Evolutionary conservation across 2,329 filamentous ascomycete genomes (phyloP).

Genomic region (Botrytis elliptica): DNA sequence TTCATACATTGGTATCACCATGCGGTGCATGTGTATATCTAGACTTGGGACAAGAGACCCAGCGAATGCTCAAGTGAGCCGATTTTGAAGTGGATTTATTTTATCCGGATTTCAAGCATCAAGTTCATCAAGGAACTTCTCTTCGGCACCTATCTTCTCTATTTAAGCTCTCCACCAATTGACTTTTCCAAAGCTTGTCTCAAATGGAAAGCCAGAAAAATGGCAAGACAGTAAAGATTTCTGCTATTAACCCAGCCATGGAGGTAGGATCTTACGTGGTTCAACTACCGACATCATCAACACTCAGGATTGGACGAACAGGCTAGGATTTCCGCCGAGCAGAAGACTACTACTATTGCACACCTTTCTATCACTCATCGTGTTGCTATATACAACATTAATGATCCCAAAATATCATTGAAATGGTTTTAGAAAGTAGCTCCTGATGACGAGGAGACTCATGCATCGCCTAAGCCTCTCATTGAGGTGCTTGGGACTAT

Average conservation of each 20-base stretch:
- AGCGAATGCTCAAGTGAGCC: not conserved
- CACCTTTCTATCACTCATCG: not conserved
- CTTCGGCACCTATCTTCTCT: not conserved
- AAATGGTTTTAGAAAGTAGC: not conserved
- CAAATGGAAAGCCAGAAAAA: not conserved
- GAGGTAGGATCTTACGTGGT: not conserved
- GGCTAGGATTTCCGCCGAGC: not conserved
- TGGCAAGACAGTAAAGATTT: not conserved
- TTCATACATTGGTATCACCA: not conserved
- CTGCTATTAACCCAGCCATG: not conserved
- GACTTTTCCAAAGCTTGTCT: not conserved
- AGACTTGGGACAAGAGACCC: not conserved
- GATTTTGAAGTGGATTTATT: too few species aligned
- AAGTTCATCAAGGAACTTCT: not conserved
- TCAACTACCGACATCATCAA: not conserved
- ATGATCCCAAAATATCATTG: not conserved
- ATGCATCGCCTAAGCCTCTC: not conserved
- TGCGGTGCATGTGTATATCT: not conserved
- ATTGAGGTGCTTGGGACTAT: not conserved
- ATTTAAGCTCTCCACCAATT: not conserved
- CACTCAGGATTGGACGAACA: not conserved
- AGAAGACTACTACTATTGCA: not conserved
- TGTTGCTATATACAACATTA: too few species aligned
- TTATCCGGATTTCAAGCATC: not conserved
- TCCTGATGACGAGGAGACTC: not conserved